phyloP scores from a whole-genome alignment of 2,329 filamentous ascomycete species.

The Aspergillus niger region DNA sequence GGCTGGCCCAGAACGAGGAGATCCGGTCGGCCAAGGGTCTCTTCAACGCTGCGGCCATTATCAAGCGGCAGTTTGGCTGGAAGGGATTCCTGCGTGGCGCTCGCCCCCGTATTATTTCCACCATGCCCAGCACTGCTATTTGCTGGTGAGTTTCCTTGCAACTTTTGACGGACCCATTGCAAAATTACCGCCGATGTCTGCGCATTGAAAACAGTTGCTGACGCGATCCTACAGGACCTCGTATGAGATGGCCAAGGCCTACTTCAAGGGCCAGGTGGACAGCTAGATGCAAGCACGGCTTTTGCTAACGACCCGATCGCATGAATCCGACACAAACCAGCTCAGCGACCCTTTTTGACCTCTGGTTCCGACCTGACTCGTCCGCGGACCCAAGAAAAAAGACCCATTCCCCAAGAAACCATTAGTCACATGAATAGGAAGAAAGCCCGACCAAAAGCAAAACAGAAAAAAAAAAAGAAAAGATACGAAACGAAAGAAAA shows the following conservation, averaged over 20 bases:
- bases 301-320: slow-evolving; percentile 16
- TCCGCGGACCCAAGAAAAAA: neutral
- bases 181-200: neutral
- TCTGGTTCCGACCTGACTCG: neutral
- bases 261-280: slow-evolving; percentile 56
- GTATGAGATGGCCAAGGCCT: slow-evolving; percentile 69
- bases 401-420: neutral
- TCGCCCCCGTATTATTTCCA: slow-evolving; percentile 86
- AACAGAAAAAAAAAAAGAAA: neutral
- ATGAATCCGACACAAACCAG: slow-evolving; percentile 15
- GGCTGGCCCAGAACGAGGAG: slow-evolving; percentile 77
- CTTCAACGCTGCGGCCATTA: slow-evolving; percentile 73
- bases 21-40: slow-evolving; percentile 83
- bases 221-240: slow-evolving; percentile 53
- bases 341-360: slow-evolving; percentile 4
- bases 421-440: slow-evolving; percentile 3
- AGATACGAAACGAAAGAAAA: neutral
- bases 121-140: slow-evolving; percentile 99
- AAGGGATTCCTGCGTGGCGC: slow-evolving; percentile 91
- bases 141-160: slow-evolving; percentile 71
- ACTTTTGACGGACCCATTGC: neutral
- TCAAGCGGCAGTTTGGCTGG: slow-evolving; percentile 81
- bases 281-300: slow-evolving; percentile 21
- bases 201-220: slow-evolving; percentile 3
- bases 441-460: neutral